These are phyloP conservation scores for Phytophthora hybrid DNA, from an alignment of 352 stramenopile species.

Conservation along the genomic window DNA sequence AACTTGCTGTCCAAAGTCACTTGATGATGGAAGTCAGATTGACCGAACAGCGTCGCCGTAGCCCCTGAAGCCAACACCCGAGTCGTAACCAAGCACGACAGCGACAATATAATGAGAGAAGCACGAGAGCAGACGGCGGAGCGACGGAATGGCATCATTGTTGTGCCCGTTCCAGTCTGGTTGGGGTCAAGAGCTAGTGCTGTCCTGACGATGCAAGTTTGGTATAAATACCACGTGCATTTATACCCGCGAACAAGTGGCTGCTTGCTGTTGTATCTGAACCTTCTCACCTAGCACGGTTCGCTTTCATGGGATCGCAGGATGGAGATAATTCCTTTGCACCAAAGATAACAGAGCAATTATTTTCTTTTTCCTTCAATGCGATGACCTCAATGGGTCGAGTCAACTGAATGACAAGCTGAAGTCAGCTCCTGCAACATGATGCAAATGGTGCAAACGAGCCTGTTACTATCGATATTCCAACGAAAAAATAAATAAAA, in stretches of 20 bases:
- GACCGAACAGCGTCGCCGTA: conserved; percentile 22
- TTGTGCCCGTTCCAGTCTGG: not conserved
- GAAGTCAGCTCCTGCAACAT: not conserved
- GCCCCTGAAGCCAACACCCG: conserved; percentile 11
- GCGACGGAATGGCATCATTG: conserved; percentile 3
- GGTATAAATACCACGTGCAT: not conserved
- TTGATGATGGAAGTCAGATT: conserved; percentile 25
- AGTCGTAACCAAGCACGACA: not conserved
- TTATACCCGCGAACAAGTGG: not conserved
- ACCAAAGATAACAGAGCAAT: too few relatives aligned
- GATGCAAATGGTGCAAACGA: not conserved
- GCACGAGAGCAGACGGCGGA: not conserved
- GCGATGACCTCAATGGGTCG: too few relatives aligned
- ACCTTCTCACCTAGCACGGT: not conserved
- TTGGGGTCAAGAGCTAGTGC: not conserved
- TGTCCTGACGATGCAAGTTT: not conserved
- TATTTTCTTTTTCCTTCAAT: too few relatives aligned
- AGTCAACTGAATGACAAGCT: not conserved
- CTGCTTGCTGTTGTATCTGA: not conserved
- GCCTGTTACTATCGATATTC: too few relatives aligned
- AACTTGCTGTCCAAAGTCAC: conserved; percentile 28
- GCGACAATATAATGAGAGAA: not conserved
- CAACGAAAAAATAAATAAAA: too few relatives aligned
- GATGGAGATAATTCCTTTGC: too few relatives aligned
- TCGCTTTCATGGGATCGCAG: too few relatives aligned